These are phyloP conservation scores for Tylopilus rubrobrunneus DNA, from an alignment of 768 basidiomycete species.

Conservation along the genomic window DNA sequence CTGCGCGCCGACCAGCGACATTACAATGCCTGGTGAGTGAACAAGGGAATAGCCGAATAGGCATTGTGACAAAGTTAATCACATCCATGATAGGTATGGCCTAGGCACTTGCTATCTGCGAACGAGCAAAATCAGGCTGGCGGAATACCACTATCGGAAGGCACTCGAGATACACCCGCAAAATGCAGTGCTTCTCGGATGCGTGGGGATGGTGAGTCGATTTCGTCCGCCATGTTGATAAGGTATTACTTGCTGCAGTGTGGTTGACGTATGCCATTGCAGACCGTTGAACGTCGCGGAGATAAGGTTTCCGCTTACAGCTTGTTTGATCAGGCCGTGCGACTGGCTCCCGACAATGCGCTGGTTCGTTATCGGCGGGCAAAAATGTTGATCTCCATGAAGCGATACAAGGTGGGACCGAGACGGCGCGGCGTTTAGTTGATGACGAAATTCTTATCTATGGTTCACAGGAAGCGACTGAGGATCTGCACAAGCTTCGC, in stretches of 20 bases:
- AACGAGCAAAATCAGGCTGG: conserved; percentile 88
- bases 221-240: conserved; percentile 16
- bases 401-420: conserved; percentile 69
- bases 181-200: conserved; percentile 94
- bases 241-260: conserved; percentile 8
- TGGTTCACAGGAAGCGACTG: conserved; percentile 62
- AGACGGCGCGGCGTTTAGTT: conserved; percentile 20
- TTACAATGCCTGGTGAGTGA: conserved; percentile 94
- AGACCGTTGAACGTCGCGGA: conserved; percentile 88
- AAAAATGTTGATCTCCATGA: conserved; percentile 82
- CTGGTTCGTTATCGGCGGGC: conserved; percentile 93
- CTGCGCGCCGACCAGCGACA: conserved; percentile 88
- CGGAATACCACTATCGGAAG: conserved; percentile 95
- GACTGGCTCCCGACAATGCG: conserved; percentile 80
- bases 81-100: conserved; percentile 76
- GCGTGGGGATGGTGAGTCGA: conserved; percentile 87
- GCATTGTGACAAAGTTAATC: conserved; percentile 18
- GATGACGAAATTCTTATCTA: conserved; percentile 21
- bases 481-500: conserved; percentile 76
- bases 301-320: conserved; percentile 71
- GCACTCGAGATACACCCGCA: conserved; percentile 90
- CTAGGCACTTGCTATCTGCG: conserved; percentile 94
- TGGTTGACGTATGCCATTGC: conserved; percentile 21
- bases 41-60: background rate
- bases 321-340: conserved; percentile 79